Evolutionary conservation across 208 protist genomes (phyloP).

Genomic region (Crithidia fasciculata): DNA sequence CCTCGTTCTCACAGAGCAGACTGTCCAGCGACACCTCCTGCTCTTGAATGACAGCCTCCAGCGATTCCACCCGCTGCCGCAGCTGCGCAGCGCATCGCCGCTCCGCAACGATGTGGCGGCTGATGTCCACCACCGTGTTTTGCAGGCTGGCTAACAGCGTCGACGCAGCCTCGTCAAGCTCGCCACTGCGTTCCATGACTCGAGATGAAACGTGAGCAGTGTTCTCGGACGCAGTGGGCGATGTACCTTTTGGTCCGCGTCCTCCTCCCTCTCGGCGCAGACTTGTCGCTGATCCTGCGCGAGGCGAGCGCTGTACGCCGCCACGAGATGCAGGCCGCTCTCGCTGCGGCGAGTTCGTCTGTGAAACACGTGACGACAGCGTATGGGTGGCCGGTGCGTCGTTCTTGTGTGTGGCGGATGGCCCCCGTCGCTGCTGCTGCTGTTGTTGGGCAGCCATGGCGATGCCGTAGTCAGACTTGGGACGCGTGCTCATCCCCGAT

Average conservation of each 20-base stretch:
- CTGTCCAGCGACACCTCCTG: conserved; percentile 58
- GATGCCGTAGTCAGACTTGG: conserved; percentile 21
- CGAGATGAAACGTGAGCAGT: too few species aligned
- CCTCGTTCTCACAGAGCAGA: conserved; percentile 34
- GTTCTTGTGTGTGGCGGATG: background rate
- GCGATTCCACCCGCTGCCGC: conserved; percentile 37
- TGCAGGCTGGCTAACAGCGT: conserved; percentile 47
- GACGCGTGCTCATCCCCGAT: background rate
- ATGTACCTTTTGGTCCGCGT: background rate
- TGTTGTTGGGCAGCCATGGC: conserved; percentile 3
- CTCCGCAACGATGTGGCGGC: conserved; percentile 43
- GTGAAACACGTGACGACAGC: background rate
- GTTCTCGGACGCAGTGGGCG: too few species aligned
- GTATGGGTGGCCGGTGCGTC: background rate
- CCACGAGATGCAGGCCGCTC: background rate
- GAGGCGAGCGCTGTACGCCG: background rate
- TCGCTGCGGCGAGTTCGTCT: background rate
- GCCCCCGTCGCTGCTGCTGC: too few species aligned
- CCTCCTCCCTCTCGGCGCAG: too few species aligned
- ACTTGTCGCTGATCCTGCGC: too few species aligned
- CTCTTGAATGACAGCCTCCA: conserved; percentile 40
- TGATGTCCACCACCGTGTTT: conserved; percentile 50
- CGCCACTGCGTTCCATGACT: too few species aligned
- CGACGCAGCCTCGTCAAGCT: conserved; percentile 30
- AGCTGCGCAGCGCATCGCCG: conserved; percentile 37